phyloP scores from a whole-genome alignment of 2,329 filamentous ascomycete species.

The Paracorniculantispora psalliotae region DNA sequence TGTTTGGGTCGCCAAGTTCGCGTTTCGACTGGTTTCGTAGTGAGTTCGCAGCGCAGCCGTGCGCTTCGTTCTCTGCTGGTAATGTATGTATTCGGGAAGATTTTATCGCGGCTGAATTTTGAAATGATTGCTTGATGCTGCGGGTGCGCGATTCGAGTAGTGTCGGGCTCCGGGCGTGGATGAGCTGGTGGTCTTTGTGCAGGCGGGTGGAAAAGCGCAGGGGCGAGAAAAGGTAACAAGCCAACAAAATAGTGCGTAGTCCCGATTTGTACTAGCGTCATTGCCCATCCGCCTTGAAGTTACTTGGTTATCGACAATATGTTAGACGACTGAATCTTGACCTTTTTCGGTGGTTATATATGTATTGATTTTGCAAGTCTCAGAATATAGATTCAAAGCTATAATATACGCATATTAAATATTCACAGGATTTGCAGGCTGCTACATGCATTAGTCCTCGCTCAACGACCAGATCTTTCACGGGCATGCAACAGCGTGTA shows the following conservation, averaged over 20 bases:
- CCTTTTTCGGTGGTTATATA: too few species aligned
- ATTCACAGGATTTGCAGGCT: too few species aligned
- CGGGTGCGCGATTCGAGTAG: background rate
- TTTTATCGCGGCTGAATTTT: background rate
- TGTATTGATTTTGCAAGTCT: too few species aligned
- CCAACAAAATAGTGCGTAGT: constrained; percentile 6
- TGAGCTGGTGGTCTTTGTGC: constrained; percentile 11
- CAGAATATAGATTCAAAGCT: too few species aligned
- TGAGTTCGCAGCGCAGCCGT: background rate
- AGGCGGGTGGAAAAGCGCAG: constrained; percentile 8
- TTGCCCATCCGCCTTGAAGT: background rate
- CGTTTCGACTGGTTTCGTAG: background rate
- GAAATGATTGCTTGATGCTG: background rate
- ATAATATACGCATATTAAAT: too few species aligned
- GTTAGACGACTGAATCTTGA: background rate
- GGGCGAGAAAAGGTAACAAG: constrained; percentile 9
- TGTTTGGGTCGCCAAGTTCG: constrained; percentile 1
- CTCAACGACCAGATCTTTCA: too few species aligned
- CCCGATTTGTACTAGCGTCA: constrained; percentile 8
- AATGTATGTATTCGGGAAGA: background rate
- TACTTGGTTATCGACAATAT: background rate
- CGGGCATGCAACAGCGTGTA: too few species aligned
- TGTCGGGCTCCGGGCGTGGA: background rate
- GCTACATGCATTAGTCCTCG: too few species aligned
- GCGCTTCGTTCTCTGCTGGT: background rate